Base-by-base conservation (phyloP, 2,329 filamentous ascomycete genomes). In the Pseudogymnoascus sp. region DNA sequence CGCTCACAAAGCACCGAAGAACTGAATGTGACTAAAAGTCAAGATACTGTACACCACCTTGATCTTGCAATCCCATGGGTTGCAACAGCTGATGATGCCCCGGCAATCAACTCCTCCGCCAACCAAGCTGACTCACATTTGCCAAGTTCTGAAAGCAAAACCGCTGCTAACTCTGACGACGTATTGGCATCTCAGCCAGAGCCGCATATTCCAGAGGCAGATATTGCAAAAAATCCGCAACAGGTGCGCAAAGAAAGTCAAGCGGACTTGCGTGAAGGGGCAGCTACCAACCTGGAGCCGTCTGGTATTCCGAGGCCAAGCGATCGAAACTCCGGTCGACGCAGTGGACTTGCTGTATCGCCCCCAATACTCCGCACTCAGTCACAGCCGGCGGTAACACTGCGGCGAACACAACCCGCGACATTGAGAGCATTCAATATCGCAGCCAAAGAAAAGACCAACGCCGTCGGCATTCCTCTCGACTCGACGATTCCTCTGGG, bases 31-130 rank as follows among this genome's bases (percentile, higher is more conserved):
- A 35, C 28, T 33, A 56, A 33, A 22, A 56, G 50, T 33, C 50
- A 56, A 14, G 50, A 56, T 33, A 22, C 50, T 63, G 79, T 87
- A 16, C 81, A 81, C 46, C 85, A 87, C 72, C 76, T 88, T 8
- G 85, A 89, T 72, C 78, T 88, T 56, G 84, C 83, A 19, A 74
- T 85, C 56, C 62, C 67, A 8, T 67, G 64, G 50, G 50, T 35
- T 35, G 50, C n/a, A 16, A 35, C 28, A 33, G 7, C 7, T 22
- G 28, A 56, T 35, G 50, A 19, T 56, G 11, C 50, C 10, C 50
- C n/a, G 6, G n/a, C 50, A 22, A n/a, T 22, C n/a, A 56, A 10
- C n/a, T 35, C 50, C n/a, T 33, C 50, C 16, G 50, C 10, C 50
- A 6, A 56, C 16, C n/a, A 56, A 56, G 16, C 11, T 22, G 16